A percentile compares a stretch with the other conserved stretches of the same genome.
Evolutionary conservation across 2,329 filamentous ascomycete species (phyloP).

Genomic region (Arthrobotrys conoides): DNA sequence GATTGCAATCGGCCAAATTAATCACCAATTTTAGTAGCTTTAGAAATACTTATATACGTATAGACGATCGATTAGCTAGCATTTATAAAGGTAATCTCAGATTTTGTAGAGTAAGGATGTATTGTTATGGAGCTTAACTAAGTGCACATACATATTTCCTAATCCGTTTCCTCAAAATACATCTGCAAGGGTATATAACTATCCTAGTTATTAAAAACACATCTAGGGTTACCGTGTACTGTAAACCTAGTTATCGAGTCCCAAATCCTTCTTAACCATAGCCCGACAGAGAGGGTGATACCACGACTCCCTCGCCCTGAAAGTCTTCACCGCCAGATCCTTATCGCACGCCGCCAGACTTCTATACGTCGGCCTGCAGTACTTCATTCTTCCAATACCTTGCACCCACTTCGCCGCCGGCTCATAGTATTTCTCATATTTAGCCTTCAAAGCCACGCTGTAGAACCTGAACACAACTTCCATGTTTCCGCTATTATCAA

Average conservation of each 20-base stretch:
- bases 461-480: conserved; percentile 88
- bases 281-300: conserved; percentile 93
- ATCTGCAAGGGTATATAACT: background rate
- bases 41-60: too few relatives aligned
- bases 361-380: conserved; percentile 87
- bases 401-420: conserved; percentile 82
- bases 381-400: conserved; percentile 94
- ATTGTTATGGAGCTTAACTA: background rate
- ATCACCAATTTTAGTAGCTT: too few relatives aligned
- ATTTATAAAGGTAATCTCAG: too few relatives aligned
- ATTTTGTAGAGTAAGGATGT: background rate
- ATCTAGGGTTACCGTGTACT: background rate
- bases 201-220: background rate
- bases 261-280: conserved; percentile 88
- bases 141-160: background rate
- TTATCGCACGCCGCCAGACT: conserved; percentile 81
- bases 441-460: conserved; percentile 81
- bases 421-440: conserved; percentile 77
- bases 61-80: too few relatives aligned
- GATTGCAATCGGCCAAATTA: too few relatives aligned
- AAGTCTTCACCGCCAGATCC: conserved; percentile 82
- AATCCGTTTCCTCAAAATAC: background rate
- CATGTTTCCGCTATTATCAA: conserved; percentile 82
- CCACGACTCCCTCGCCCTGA: conserved; percentile 88
- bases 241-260: conserved; percentile 64